A percentile compares a stretch with the other conserved stretches of the same genome.
These are phyloP conservation scores for Candida patagonica DNA, from an alignment of 805 yeast species.

Conservation along the genomic window DNA sequence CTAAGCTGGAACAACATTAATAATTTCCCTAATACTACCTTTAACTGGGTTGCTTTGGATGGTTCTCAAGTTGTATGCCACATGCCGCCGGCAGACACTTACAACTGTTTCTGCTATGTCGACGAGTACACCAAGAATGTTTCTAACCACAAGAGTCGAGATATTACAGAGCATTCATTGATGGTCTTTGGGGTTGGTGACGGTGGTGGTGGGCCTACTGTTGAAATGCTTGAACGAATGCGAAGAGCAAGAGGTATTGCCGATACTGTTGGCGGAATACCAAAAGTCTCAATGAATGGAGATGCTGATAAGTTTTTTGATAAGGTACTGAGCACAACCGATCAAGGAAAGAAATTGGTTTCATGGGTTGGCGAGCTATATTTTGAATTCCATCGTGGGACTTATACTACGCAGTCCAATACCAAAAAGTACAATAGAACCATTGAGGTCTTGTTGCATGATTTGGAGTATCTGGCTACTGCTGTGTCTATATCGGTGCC, in stretches of 20 bases:
- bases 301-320: constrained; percentile 73
- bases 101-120: constrained; percentile 88
- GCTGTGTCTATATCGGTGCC: constrained; percentile 49
- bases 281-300: constrained; percentile 68
- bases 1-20: constrained; percentile 96
- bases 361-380: constrained; percentile 92
- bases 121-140: constrained; percentile 82
- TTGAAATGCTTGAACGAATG: constrained; percentile 84
- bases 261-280: constrained; percentile 74
- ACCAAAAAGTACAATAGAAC: constrained; percentile 73
- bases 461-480: constrained; percentile 76
- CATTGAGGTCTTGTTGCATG: constrained; percentile 69
- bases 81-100: constrained; percentile 97
- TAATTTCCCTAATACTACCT: constrained; percentile 80
- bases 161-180: constrained; percentile 70
- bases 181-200: constrained; percentile 89
- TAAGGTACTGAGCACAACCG: constrained; percentile 48
- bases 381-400: constrained; percentile 93
- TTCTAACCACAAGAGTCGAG: constrained; percentile 71
- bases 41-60: constrained; percentile 93
- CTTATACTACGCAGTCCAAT: constrained; percentile 88
- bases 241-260: constrained; percentile 85
- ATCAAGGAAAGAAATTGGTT: constrained; percentile 60
- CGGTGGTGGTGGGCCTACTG: constrained; percentile 98
- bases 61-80: constrained; percentile 90